These are phyloP conservation scores for Hydnomerulius pinastri DNA, from an alignment of 768 basidiomycete genomes.

Conservation along the genomic window DNA sequence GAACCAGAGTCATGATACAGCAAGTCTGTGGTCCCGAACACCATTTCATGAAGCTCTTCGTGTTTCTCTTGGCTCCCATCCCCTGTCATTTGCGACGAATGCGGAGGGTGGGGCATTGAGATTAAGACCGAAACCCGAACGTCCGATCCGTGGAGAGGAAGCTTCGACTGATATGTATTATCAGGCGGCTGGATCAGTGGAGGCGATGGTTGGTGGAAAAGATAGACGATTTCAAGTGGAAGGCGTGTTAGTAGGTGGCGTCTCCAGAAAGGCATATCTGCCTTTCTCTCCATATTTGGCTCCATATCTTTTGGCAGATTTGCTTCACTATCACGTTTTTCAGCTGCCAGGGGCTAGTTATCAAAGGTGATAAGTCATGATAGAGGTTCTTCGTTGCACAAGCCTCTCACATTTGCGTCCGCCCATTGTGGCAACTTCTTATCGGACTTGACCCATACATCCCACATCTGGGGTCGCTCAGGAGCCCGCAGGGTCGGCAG, in stretches of 20 bases:
- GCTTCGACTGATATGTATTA: constrained; percentile 1
- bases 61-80: not conserved
- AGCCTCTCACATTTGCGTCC: constrained; percentile 22
- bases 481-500: not conserved
- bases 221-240: constrained; percentile 29
- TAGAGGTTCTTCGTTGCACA: constrained; percentile 18
- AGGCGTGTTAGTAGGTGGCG: constrained; percentile 11
- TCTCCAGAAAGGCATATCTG: constrained; percentile 24
- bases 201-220: constrained; percentile 28
- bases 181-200: no score
- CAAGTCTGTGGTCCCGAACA: constrained; percentile 27
- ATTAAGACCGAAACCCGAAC: constrained; percentile 31
- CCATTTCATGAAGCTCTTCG: constrained; percentile 19
- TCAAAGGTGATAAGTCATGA: not conserved
- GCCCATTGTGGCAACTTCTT: constrained; percentile 10
- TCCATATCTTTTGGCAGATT: constrained; percentile 1
- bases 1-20: constrained; percentile 13
- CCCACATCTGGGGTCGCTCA: constrained; percentile 25
- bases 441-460: constrained; percentile 16
- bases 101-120: constrained; percentile 26
- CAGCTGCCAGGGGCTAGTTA: constrained; percentile 27
- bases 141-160: constrained; percentile 17
- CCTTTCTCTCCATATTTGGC: no score
- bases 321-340: not conserved
- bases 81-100: not conserved